Evolutionary conservation across 176 grass and related monocot species (phyloP).

Genomic region (Areca catechu): DNA sequence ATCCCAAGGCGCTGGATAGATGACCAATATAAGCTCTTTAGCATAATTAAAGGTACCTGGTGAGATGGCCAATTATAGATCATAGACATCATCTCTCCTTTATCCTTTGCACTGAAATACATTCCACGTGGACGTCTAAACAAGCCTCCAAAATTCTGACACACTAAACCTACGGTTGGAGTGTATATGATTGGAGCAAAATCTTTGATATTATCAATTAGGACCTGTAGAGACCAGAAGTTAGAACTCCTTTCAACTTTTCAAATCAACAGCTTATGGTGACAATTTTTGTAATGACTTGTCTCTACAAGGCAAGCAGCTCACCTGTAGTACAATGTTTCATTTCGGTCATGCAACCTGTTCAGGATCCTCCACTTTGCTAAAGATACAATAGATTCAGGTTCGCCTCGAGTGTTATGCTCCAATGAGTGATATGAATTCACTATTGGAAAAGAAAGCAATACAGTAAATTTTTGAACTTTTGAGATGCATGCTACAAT

Average conservation of each 20-base stretch:
- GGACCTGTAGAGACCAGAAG: conserved; percentile 44
- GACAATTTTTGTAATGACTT: neutral
- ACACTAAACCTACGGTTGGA: conserved; percentile 87
- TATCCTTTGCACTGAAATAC: conserved; percentile 97
- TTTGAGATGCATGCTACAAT: no score
- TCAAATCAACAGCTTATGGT: no score
- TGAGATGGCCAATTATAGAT: conserved; percentile 95
- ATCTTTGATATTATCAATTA: conserved; percentile 98
- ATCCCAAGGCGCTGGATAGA: no score
- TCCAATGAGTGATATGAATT: conserved; percentile 81
- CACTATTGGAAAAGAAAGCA: conserved; percentile 27
- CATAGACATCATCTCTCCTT: conserved; percentile 99
- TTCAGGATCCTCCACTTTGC: conserved; percentile 99
- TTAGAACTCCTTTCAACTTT: neutral
- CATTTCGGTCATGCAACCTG: conserved; percentile 89
- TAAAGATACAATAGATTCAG: conserved; percentile 42
- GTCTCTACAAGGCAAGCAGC: conserved; percentile 8
- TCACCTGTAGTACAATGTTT: conserved; percentile 95
- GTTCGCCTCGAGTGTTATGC: conserved; percentile 73
- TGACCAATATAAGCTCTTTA: no score
- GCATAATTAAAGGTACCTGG: conserved; percentile 17
- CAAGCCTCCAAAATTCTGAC: conserved; percentile 86
- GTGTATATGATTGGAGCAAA: conserved; percentile 97
- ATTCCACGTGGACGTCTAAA: conserved; percentile 89
- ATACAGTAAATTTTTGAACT: no score